Base-by-base conservation (phyloP, 2,329 filamentous ascomycete genomes). In the Ustulina deusta region DNA sequence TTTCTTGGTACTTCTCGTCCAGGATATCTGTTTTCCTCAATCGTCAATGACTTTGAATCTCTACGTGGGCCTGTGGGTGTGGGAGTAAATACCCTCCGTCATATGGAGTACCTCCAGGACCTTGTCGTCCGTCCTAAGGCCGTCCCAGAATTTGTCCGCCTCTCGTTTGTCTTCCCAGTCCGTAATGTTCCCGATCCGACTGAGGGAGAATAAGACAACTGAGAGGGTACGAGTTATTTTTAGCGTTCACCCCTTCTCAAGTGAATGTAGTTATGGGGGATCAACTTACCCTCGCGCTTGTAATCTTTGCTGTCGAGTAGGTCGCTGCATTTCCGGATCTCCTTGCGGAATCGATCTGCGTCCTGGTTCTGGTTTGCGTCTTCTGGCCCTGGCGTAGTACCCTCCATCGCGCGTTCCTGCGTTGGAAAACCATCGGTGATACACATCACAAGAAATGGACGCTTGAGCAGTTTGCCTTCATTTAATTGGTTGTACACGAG, bases 391-490 rank as follows among this genome's bases (percentile, higher is more conserved):
- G 61, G 48, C 1, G 48, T 6, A 29, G 10, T 11, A 20, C 55
- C 65, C 13, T 60, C 55, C 61, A 63, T 67, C 6, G 65, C 60
- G 15, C 60, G 54, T 51, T 67, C 69, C 34, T 36, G 46, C 1
- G 62, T 68, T 9, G 69, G 68, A 25, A 65, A 69, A 7, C 69
- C 69, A 55, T 71, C 69, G 3, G 69, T 71, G n/a, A 63, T 70
- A 13, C 46, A 52, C 38, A 71, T 58, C 9, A 71, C 54, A 2
- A 71, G 63, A 15, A 64, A 63, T 0, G 69, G 68, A 9, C 65
- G 65, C 54, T 71, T 68, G 29, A 70, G 58, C 3, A 57, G 34
- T 3, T 27, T 49, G n/a, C 32, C 62, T 1, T 13, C 32, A 0
- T 65, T 25, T 6, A 68, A 11, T 38, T 66, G 68, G 22, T 61